Conservation (phyloP, 2,329 filamentous ascomycete genomes). For the Pestalotiopsis sp. region DNA sequence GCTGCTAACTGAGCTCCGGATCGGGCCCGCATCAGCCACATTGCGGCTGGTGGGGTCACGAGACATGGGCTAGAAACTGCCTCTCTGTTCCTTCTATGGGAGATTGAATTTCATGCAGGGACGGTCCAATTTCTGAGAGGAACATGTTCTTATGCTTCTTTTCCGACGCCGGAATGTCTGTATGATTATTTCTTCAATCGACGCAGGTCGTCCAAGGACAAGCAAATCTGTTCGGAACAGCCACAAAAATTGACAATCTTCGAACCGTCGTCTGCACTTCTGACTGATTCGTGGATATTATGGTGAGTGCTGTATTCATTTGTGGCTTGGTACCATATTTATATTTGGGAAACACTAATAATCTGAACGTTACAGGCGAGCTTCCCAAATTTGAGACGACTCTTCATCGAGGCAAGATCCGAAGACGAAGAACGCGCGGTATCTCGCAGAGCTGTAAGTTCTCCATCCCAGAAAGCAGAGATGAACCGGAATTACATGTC, state of each 20-base stretch:
- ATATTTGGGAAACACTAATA: neutral
- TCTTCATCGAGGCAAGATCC: constrained; percentile 92
- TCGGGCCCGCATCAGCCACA: constrained; percentile 9
- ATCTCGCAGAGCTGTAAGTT: constrained; percentile 83
- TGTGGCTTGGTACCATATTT: neutral
- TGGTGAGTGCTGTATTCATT: neutral
- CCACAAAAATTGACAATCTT: neutral
- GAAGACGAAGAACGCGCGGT: constrained; percentile 95
- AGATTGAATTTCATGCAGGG: neutral
- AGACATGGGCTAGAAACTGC: neutral
- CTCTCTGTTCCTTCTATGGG: neutral
- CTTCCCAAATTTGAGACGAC: constrained; percentile 89
- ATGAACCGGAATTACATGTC: neutral
- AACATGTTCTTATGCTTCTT: neutral
- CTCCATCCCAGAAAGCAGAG: neutral
- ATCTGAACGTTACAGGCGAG: constrained; percentile 55
- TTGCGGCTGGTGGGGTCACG: constrained; percentile 12
- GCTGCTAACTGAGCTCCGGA: neutral
- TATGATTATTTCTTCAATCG: neutral
- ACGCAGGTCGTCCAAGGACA: neutral
- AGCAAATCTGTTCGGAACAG: neutral
- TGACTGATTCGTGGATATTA: neutral
- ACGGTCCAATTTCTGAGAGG: neutral
- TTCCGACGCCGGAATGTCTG: neutral
- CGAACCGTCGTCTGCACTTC: neutral